These are phyloP conservation scores for Oenanthe sinensis DNA, from an alignment of 129 eudicot genomes.

Conservation along the genomic window DNA sequence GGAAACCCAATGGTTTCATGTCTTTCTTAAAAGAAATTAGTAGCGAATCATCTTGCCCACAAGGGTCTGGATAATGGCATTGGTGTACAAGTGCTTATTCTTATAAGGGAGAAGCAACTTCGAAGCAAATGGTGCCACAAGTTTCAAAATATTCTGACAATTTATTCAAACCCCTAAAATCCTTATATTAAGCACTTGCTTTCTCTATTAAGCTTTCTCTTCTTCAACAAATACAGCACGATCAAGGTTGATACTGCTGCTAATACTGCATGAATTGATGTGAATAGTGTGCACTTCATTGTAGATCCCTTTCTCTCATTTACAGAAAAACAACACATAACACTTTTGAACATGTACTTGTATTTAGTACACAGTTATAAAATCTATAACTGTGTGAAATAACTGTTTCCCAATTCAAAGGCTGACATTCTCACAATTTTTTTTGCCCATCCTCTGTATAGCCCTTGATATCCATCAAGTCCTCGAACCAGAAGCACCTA, in stretches of 20 bases:
- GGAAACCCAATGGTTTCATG: no score
- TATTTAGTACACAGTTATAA: background rate
- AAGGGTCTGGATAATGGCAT: no score
- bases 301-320: background rate
- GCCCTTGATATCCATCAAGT: background rate
- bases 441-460: background rate
- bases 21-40: no score
- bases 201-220: background rate
- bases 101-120: background rate
- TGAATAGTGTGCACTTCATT: background rate
- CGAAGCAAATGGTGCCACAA: background rate
- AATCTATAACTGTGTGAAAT: background rate
- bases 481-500: conserved; percentile 4
- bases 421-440: conserved; percentile 6
- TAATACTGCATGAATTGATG: background rate
- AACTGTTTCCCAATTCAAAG: background rate
- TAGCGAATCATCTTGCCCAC: no score
- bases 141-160: background rate
- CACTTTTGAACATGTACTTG: background rate
- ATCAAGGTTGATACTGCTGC: background rate
- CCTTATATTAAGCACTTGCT: background rate
- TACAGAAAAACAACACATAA: background rate
- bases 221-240: background rate
- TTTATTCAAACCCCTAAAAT: background rate
- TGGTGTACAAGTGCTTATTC: no score